Base-by-base conservation (phyloP, 768 basidiomycete genomes). In the Clitopilus hobsonii region DNA sequence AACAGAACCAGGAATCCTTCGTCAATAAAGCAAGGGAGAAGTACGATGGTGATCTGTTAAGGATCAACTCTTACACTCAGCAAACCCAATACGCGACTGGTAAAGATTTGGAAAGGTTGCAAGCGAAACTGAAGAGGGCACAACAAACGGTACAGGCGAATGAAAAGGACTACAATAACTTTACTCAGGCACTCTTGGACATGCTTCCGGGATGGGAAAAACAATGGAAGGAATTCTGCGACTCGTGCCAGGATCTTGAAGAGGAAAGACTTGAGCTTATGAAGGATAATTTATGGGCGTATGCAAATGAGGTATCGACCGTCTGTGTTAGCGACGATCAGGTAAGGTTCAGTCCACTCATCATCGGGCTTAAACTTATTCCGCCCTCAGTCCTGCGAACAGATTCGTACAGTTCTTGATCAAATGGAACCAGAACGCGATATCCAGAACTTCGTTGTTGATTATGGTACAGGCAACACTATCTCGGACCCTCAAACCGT, bases 291-390 rank as follows among this genome's bases (percentile, higher is more conserved):
- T 76, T 97, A 61, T 99, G 97, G 96, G 80, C 85, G 5, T 98
- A 93, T 67, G 95, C 96, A 0, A 99, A 99, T 66, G 88, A 86
- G 1, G 83, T 97, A 20, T 97, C 95, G 14, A 91, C 87, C 6
- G 84, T 96, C n/a, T 98, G 96, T 62, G 95, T 99, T 11, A 79
- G 84, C 26, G 96, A 98, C 63, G 97, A 99, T 64, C 86, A 92
- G 84, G 94, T 94, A 53, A 45, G 22, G 41, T 45, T 20, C 2
- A 20, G 22, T 45, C n/a, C 32, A 29, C 54, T 47, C 32, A 4
- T 56, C 4, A 48, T 52, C 25, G 45, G 54, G 22, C 58, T 30
- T 52, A 47, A 18, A 54, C 28, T 32, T 36, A 45, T 36, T 52
- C 41, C 24, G 25, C 51, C 52, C 13, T 38, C 55, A 98, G 96